Conservation (phyloP, 78 protist genomes). For the Cyanophora paradoxa region DNA sequence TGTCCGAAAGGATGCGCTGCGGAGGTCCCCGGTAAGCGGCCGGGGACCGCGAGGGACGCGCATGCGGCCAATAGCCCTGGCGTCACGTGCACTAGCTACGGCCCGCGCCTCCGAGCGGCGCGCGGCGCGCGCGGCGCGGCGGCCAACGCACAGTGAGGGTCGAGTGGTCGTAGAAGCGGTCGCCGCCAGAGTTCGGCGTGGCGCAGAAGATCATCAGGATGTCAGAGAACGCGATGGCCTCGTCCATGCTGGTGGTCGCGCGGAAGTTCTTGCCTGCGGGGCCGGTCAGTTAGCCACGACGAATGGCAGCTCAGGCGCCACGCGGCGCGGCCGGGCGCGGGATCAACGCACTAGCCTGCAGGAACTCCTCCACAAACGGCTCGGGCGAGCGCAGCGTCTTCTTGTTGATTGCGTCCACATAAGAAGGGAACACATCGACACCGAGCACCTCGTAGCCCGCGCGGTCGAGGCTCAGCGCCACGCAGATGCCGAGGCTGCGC, state of each 20-base stretch:
- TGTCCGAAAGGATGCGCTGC: not conserved
- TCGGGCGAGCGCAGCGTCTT: constrained; percentile 12
- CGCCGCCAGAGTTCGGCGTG: constrained; percentile 35
- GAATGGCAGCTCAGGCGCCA: no score
- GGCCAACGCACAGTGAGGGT: not conserved
- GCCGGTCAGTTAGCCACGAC: no score
- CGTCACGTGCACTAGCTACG: not conserved
- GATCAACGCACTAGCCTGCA: no score
- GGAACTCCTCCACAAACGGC: constrained; percentile 29
- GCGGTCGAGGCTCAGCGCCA: constrained; percentile 30
- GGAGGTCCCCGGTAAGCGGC: no score
- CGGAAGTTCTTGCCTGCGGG: constrained; percentile 19
- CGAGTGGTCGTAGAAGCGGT: constrained; percentile 33
- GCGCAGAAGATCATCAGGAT: constrained; percentile 18
- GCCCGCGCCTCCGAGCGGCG: not conserved
- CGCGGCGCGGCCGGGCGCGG: not conserved
- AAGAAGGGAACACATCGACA: constrained; percentile 32
- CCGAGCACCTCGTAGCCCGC: constrained; percentile 56
- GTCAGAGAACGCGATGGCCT: constrained; percentile 18
- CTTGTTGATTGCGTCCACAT: constrained; percentile 32
- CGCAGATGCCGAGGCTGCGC: constrained; percentile 56
- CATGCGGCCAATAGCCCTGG: not conserved
- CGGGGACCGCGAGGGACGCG: no score
- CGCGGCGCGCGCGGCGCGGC: not conserved
- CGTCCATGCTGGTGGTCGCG: constrained; percentile 24